Conservation (phyloP, 768 basidiomycete species). For the Coprinopsis sp. region DNA sequence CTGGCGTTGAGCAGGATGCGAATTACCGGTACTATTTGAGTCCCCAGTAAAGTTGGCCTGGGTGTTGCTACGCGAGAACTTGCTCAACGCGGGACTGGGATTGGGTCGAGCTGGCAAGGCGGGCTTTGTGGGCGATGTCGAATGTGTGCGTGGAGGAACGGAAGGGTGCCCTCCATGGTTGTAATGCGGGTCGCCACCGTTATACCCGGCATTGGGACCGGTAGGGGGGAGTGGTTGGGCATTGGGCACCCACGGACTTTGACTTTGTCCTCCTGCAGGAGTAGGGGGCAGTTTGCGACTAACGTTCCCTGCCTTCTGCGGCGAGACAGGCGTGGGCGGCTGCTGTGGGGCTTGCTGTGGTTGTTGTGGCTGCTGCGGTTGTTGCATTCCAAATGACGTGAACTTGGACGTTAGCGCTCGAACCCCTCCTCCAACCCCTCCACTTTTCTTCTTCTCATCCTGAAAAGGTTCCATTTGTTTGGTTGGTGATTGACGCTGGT, state of each 20-base stretch:
- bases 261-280: neutral
- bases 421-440: neutral
- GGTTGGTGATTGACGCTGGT: neutral
- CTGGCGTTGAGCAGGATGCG: neutral
- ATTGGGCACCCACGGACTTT: neutral
- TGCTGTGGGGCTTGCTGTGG: neutral
- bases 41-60: no score
- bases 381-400: neutral
- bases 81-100: neutral
- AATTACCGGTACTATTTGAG: no score
- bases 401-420: slow-evolving; percentile 4
- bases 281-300: slow-evolving; percentile 1
- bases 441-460: neutral
- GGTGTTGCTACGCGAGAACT: no score
- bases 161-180: no score
- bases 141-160: neutral
- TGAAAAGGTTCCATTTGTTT: neutral
- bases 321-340: no score
- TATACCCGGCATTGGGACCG: no score
- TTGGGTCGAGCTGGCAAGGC: slow-evolving; percentile 2
- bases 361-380: slow-evolving; percentile 1
- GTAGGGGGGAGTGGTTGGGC: neutral
- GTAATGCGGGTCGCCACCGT: no score
- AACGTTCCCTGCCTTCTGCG: neutral
- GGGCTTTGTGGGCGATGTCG: neutral